phyloP scores from a whole-genome alignment of 495 filamentous ascomycete genomes.

The Polyplosphaeria fusca region DNA sequence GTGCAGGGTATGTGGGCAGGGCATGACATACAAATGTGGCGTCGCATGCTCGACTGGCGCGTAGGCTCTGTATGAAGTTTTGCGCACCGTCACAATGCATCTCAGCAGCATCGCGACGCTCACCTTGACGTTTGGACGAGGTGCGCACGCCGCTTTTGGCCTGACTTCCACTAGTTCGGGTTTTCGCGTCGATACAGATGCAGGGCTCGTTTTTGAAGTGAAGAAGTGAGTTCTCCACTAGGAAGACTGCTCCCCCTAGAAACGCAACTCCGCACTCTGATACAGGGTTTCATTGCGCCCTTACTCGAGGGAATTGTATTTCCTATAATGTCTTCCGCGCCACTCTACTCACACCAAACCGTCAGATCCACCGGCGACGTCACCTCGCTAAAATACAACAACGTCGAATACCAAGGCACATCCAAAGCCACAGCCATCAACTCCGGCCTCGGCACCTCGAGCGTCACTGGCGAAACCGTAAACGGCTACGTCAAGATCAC shows the following conservation, averaged over 20 bases:
- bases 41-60: no score
- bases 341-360: not conserved
- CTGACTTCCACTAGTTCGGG: slow-evolving; percentile 18
- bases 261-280: no score
- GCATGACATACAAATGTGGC: no score
- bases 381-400: slow-evolving; percentile 23
- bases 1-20: no score
- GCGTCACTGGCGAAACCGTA: slow-evolving; percentile 19
- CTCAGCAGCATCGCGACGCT: not conserved
- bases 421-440: slow-evolving; percentile 20
- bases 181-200: slow-evolving; percentile 22
- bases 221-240: slow-evolving; percentile 14
- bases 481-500: slow-evolving; percentile 28
- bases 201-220: slow-evolving; percentile 19
- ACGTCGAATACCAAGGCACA: slow-evolving; percentile 24
- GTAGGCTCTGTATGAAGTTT: no score
- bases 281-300: no score
- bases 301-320: no score
- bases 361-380: slow-evolving; percentile 23
- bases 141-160: slow-evolving; percentile 12
- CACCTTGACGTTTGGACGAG: not conserved
- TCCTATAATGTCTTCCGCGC: no score
- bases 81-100: no score
- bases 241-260: no score
- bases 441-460: slow-evolving; percentile 26